Conservation (phyloP, 768 basidiomycete species). For the Rhodotorula sphaerocarpa region DNA sequence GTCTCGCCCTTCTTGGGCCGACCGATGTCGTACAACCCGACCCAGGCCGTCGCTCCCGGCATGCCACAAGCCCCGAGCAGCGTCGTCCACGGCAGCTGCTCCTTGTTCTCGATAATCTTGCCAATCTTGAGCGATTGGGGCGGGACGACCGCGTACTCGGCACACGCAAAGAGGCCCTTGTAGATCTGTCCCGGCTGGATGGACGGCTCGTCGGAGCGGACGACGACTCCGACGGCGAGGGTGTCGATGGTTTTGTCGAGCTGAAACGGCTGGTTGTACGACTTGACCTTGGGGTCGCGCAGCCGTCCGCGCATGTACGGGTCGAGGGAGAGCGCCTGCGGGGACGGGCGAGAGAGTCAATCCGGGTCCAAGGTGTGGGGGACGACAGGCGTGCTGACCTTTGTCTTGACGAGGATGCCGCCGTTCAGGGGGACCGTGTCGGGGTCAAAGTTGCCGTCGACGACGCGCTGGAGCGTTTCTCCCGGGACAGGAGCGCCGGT, state of each 20-base stretch:
- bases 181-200: conserved; percentile 22
- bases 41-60: conserved; percentile 38
- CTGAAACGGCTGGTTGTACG: conserved; percentile 39
- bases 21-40: conserved; percentile 44
- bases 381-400: neutral
- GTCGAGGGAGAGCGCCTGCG: conserved; percentile 35
- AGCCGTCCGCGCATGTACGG: conserved; percentile 40
- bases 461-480: conserved; percentile 8
- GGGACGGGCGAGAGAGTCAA: neutral
- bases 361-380: neutral
- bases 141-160: conserved; percentile 17
- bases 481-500: conserved; percentile 9
- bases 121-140: conserved; percentile 1
- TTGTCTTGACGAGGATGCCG: conserved; percentile 30
- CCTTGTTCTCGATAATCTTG: conserved; percentile 16
- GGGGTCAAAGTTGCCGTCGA: conserved; percentile 31
- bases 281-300: conserved; percentile 32
- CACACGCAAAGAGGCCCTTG: conserved; percentile 3
- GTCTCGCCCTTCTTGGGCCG: conserved; percentile 52
- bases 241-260: conserved; percentile 31
- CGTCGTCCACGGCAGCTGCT: conserved; percentile 16
- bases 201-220: conserved; percentile 32
- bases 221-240: conserved; percentile 39
- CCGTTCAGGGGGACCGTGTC: conserved; percentile 27
- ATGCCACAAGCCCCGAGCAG: conserved; percentile 35